These are phyloP conservation scores for Amanita exitialis DNA, from an alignment of 768 basidiomycete species.

Conservation along the genomic window DNA sequence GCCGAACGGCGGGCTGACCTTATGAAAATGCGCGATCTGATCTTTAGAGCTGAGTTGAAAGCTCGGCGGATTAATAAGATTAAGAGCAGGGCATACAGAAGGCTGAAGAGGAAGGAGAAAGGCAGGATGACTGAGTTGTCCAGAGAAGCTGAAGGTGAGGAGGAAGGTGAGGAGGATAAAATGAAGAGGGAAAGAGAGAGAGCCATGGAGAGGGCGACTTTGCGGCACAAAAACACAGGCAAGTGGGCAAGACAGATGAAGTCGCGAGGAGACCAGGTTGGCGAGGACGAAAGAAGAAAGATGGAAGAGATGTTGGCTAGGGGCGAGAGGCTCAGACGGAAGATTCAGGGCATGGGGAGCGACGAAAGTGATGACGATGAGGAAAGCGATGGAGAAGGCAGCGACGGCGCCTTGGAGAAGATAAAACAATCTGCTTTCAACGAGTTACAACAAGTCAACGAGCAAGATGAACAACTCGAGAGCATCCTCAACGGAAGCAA, in stretches of 20 bases:
- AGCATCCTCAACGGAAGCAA: slow-evolving; percentile 25
- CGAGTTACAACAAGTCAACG: slow-evolving; percentile 50
- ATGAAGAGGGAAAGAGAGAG: slow-evolving; percentile 70
- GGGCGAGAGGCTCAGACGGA: slow-evolving; percentile 68
- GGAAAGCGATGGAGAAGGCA: slow-evolving; percentile 33
- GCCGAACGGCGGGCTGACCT: slow-evolving; percentile 72
- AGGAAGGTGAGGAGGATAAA: slow-evolving; percentile 42
- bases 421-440: slow-evolving; percentile 70
- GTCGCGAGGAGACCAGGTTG: slow-evolving; percentile 32
- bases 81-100: slow-evolving; percentile 89
- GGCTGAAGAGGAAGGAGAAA: slow-evolving; percentile 70
- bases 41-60: slow-evolving; percentile 88
- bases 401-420: slow-evolving; percentile 34
- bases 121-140: slow-evolving; percentile 38
- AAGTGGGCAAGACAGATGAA: slow-evolving; percentile 81
- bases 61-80: slow-evolving; percentile 89
- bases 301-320: slow-evolving; percentile 81
- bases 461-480: slow-evolving; percentile 20
- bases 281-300: slow-evolving; percentile 52
- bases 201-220: slow-evolving; percentile 82
- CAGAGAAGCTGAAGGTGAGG: slow-evolving; percentile 31
- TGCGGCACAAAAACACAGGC: slow-evolving; percentile 80
- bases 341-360: slow-evolving; percentile 58
- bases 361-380: slow-evolving; percentile 45
- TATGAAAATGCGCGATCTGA: slow-evolving; percentile 82